Conservation (phyloP, 2,329 filamentous ascomycete genomes). For the Shiraia bambusicola region DNA sequence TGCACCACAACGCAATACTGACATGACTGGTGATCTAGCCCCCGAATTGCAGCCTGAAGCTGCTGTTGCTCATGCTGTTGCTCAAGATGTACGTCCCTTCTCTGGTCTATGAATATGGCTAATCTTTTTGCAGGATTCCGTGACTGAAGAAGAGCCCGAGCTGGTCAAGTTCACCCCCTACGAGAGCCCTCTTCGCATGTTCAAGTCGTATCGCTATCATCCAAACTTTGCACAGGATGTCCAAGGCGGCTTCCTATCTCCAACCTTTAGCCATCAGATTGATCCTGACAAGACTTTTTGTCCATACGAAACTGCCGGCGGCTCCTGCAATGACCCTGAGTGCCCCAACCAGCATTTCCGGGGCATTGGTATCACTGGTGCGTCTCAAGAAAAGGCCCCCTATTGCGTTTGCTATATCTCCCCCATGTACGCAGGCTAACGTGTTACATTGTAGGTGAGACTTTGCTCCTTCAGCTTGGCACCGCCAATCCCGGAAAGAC, state of each 20-base stretch:
- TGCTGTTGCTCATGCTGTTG: slow-evolving; percentile 7
- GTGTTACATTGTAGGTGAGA: slow-evolving; percentile 60
- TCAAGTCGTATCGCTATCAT: slow-evolving; percentile 89
- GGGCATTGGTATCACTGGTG: slow-evolving; percentile 72
- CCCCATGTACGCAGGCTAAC: slow-evolving; percentile 44
- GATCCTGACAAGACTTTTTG: slow-evolving; percentile 74
- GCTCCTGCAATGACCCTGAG: slow-evolving; percentile 70
- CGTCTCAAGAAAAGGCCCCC: slow-evolving; percentile 51
- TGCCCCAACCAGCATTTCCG: slow-evolving; percentile 83
- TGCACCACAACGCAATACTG: slow-evolving; percentile 11
- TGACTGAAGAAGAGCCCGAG: slow-evolving; percentile 14
- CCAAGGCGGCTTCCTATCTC: slow-evolving; percentile 75
- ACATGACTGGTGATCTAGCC: slow-evolving; percentile 43
- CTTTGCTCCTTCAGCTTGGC: slow-evolving; percentile 71
- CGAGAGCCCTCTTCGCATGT: slow-evolving; percentile 76
- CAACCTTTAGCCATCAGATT: slow-evolving; percentile 93
- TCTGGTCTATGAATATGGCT: slow-evolving; percentile 9
- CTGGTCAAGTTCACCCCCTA: slow-evolving; percentile 62
- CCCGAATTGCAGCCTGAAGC: slow-evolving; percentile 40
- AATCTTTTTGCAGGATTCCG: slow-evolving; percentile 17
- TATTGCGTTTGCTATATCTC: slow-evolving; percentile 28
- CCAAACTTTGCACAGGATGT: slow-evolving; percentile 71
- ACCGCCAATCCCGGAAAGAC: slow-evolving; percentile 63
- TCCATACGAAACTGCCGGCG: slow-evolving; percentile 69
- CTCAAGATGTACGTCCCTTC: slow-evolving; percentile 26